Evolutionary conservation across 805 yeast species (phyloP).

Genomic region (Geotrichum ghanense): DNA sequence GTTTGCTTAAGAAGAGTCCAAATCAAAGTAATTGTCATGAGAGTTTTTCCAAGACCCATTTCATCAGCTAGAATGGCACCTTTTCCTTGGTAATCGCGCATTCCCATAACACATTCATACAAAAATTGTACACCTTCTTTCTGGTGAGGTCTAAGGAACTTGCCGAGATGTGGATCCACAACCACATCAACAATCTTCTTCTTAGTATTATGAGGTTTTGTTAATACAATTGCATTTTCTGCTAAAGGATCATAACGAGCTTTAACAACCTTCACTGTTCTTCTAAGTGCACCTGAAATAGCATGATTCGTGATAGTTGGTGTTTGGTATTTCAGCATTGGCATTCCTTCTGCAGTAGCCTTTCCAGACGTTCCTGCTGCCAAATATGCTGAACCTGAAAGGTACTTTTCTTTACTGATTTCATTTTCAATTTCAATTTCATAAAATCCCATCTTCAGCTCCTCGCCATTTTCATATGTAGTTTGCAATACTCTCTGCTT

Average conservation of each 20-base stretch:
- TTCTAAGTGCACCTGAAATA: background rate
- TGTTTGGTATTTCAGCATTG: background rate
- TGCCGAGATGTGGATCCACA: constrained; percentile 26
- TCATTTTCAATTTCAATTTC: constrained; percentile 34
- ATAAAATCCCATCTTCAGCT: constrained; percentile 40
- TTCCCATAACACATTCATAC: constrained; percentile 74
- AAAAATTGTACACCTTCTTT: constrained; percentile 71
- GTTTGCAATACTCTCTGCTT: background rate
- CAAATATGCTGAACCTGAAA: background rate
- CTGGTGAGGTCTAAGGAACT: constrained; percentile 69
- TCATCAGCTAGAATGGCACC: constrained; percentile 93
- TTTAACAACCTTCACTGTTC: background rate
- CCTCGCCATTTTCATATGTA: constrained; percentile 25
- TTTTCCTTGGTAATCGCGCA: constrained; percentile 32
- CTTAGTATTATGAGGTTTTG: constrained; percentile 8
- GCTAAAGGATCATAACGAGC: constrained; percentile 18
- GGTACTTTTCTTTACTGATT: constrained; percentile 2
- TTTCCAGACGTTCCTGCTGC: background rate
- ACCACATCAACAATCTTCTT: constrained; percentile 22
- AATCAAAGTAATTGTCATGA: constrained; percentile 71
- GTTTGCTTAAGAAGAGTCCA: constrained; percentile 61
- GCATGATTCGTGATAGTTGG: background rate
- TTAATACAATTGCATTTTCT: constrained; percentile 20
- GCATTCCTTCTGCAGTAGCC: background rate
- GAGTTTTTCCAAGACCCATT: constrained; percentile 91